phyloP scores from a whole-genome alignment of 441 rosid genomes.

The Populus hybrid region DNA sequence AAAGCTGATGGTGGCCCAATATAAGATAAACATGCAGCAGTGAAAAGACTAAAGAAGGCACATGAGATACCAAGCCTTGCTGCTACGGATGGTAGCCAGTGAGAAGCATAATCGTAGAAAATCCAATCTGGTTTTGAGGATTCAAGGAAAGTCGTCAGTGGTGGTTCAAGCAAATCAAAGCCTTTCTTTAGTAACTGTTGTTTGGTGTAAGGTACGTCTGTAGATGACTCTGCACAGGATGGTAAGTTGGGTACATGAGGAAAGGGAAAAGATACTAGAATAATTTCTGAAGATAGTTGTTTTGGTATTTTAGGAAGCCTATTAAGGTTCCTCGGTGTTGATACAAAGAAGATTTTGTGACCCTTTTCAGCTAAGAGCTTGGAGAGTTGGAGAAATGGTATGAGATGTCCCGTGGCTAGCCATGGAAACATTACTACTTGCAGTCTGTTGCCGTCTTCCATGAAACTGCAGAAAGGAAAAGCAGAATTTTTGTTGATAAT shows the following conservation, averaged over 20 bases:
- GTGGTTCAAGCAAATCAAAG: constrained; percentile 31
- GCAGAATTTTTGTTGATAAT: background rate
- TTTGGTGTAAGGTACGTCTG: constrained; percentile 31
- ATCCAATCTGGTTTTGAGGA: constrained; percentile 37
- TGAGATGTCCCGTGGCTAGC: constrained; percentile 49
- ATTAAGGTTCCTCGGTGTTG: constrained; percentile 36
- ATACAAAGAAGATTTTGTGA: constrained; percentile 34
- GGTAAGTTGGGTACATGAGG: constrained; percentile 32
- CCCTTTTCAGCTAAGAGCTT: constrained; percentile 32
- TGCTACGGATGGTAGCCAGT: constrained; percentile 38
- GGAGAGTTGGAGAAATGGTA: constrained; percentile 39
- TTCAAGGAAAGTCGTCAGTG: constrained; percentile 20
- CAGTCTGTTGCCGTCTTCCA: constrained; percentile 20
- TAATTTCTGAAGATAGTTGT: constrained; percentile 22
- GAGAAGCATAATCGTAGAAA: constrained; percentile 40
- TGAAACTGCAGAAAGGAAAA: background rate
- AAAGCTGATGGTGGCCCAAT: constrained; percentile 24
- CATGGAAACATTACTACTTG: constrained; percentile 41
- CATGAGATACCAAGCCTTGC: constrained; percentile 18
- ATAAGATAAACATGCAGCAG: constrained; percentile 29
- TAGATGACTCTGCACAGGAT: constrained; percentile 31
- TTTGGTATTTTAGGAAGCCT: constrained; percentile 25
- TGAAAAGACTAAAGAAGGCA: constrained; percentile 38
- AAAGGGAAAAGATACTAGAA: constrained; percentile 25
- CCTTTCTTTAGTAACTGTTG: constrained; percentile 39